A percentile compares a stretch with the other conserved stretches of the same genome.
Evolutionary conservation across 2,329 filamentous ascomycete genomes (phyloP).

Genomic region (Exophiala alcalophila): DNA sequence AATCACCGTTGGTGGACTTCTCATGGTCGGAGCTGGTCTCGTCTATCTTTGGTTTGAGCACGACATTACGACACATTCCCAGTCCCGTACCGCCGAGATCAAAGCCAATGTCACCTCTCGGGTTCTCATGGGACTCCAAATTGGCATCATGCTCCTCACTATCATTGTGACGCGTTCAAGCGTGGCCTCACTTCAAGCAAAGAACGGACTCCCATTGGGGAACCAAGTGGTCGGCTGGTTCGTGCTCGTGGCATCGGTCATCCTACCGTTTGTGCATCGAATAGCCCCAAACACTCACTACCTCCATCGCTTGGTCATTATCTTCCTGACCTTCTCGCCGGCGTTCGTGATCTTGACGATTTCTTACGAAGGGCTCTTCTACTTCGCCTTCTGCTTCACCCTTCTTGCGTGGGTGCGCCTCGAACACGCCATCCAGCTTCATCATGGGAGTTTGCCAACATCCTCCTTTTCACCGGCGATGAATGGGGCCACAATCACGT

Average conservation of each 20-base stretch:
- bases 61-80: slow-evolving; percentile 48
- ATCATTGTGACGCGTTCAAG: slow-evolving; percentile 86
- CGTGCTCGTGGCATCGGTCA: slow-evolving; percentile 72
- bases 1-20: slow-evolving; percentile 71
- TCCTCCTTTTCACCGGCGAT: slow-evolving; percentile 9
- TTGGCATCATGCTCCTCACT: slow-evolving; percentile 72
- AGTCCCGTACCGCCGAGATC: slow-evolving; percentile 24
- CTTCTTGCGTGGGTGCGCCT: slow-evolving; percentile 88
- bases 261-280: slow-evolving; percentile 77
- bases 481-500: slow-evolving; percentile 24
- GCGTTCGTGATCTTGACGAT: slow-evolving; percentile 95
- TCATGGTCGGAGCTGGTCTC: slow-evolving; percentile 75
- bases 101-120: slow-evolving; percentile 37
- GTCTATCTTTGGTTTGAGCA: slow-evolving; percentile 80
- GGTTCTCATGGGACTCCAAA: slow-evolving; percentile 47
- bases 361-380: slow-evolving; percentile 95
- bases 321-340: slow-evolving; percentile 90
- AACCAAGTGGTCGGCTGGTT: slow-evolving; percentile 86
- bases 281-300: slow-evolving; percentile 81
- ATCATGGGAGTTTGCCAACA: slow-evolving; percentile 28
- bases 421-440: slow-evolving; percentile 65
- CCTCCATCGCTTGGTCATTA: slow-evolving; percentile 79
- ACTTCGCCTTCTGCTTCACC: slow-evolving; percentile 79
- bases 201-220: slow-evolving; percentile 76
- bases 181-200: slow-evolving; percentile 78